Evolutionary conservation across 495 filamentous ascomycete genomes (phyloP), one percentile per base, ranked within the genome.

Genomic region (Ascodesmis nigricans): DNA sequence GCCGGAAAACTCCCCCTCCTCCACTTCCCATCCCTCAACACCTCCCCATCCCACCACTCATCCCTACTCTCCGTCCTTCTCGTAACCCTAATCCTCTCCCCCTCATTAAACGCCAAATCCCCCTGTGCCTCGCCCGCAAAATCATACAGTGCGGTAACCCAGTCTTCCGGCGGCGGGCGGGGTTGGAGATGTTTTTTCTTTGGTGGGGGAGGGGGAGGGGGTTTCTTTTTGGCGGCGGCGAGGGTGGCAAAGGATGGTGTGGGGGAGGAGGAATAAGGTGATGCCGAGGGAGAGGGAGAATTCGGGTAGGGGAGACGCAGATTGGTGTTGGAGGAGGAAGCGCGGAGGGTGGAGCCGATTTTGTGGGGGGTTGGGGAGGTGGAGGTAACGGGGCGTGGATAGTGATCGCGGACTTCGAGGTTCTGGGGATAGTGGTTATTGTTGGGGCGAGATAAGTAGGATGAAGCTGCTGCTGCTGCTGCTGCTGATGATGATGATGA

Each of bases 31-130:
- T n/a, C n/a, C n/a, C n/a, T n/a, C n/a, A n/a, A n/a, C 19, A 91
- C 34, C 55, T 93, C 82, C 11, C 84, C 84, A 36, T 80, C 71
- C 84, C 84, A 95, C 84, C 84, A 95, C 47, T 92, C 84, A 54
- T 92, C 78, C 19, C 68, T 73, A 35, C 75, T 87, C 13, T 67
- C 67, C 1, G 84, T 93, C 60, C 73, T 78, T 59, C 75, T 76
- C 13, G 87, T 50, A 2, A 95, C 72, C 34, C 65, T 69, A 44
- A 95, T 93, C 42, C 66, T 64, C 42, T 91, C 84, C 0, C 83
- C 83, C 54, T 90, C 75, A 6, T 58, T 61, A 54, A 95, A 93
- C 7, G 63, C 64, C 30, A 95, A 53, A 56, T 95, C 84, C 0
- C 76, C 81, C 1, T 53, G 50, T 10, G 63, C 65, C 46, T 82